These are phyloP conservation scores for Gaultheria prostrata DNA, from an alignment of 148 eudicot species.

Conservation along the genomic window DNA sequence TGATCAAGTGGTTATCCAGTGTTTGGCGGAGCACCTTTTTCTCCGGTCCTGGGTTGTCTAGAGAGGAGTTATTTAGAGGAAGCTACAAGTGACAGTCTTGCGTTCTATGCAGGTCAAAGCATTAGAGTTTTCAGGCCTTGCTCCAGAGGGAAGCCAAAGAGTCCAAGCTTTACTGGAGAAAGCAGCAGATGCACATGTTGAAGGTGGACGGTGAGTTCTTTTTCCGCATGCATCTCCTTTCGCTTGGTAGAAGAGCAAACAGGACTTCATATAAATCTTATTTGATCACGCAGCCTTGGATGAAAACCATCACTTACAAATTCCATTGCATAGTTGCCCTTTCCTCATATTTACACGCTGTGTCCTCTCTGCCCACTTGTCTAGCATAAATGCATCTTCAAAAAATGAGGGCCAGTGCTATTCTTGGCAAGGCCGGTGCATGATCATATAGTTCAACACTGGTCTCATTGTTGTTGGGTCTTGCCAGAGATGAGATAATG, in stretches of 20 bases:
- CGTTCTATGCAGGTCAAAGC: constrained; percentile 51
- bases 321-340: neutral
- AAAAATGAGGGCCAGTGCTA: neutral
- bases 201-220: constrained; percentile 62
- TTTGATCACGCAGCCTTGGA: neutral
- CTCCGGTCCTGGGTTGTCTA: too few species aligned
- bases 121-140: constrained; percentile 65
- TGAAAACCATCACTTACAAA: neutral
- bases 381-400: neutral
- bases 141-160: constrained; percentile 83
- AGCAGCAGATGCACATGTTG: constrained; percentile 84
- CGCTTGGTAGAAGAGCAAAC: neutral
- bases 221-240: neutral
- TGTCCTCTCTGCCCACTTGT: neutral
- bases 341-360: neutral
- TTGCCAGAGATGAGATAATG: neutral
- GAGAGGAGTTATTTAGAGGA: too few species aligned
- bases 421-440: neutral
- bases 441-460: neutral
- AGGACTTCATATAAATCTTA: neutral
- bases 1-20: too few species aligned
- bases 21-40: too few species aligned
- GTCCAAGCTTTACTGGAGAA: constrained; percentile 79
- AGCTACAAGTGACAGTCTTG: neutral
- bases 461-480: neutral